Evolutionary conservation across 2,329 filamentous ascomycete species (phyloP), one percentile per base, ranked within the genome.

Genomic region (Fusarium algeriense): DNA sequence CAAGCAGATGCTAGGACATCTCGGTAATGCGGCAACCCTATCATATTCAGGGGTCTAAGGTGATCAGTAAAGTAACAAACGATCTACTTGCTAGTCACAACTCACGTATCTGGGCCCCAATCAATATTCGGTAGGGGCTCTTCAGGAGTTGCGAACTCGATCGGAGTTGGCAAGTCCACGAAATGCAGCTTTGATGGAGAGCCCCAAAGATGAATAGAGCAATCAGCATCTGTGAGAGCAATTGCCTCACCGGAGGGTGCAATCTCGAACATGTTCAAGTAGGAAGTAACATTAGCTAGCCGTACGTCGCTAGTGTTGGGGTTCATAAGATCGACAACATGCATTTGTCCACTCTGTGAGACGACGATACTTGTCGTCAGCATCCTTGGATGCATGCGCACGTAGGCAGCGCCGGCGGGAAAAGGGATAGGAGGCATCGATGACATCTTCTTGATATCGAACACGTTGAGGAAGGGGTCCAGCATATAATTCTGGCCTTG

Each of bases 331-430:
- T 99, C 96, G 54, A 98, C 94, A 17, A 98, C 92, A 79, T 99
- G 95, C 80, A 99, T 92, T 80, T 98, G 94, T 2, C 97, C 96
- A 45, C 90, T 92, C 77, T 97, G 94, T 5, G 95, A 97, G 32
- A 95, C 91, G 53, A 99, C 93, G 67, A 99, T 95, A 76, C 93
- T 95, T 0, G 97, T 98, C 1, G 96, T 98, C 23, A 94, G 92
- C 88, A 99, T 93, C 75, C 94, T 92, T 2, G 97, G 96, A 80
- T 99, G 96, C 92, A 99, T 96, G 64, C 96, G 91, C 44, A 98
- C 95, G 83, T 94, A 97, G 38, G 96, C 95, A 40, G 95, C 96
- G 13, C 96, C 94, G 5, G 94, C 92, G 62, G 96, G 95, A 73
- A 92, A 99, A 1, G 96, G 93, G 44, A 99, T 95, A 0, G 96